phyloP scores from a whole-genome alignment of 2,329 filamentous ascomycete species.

The Myriangium duriaei region DNA sequence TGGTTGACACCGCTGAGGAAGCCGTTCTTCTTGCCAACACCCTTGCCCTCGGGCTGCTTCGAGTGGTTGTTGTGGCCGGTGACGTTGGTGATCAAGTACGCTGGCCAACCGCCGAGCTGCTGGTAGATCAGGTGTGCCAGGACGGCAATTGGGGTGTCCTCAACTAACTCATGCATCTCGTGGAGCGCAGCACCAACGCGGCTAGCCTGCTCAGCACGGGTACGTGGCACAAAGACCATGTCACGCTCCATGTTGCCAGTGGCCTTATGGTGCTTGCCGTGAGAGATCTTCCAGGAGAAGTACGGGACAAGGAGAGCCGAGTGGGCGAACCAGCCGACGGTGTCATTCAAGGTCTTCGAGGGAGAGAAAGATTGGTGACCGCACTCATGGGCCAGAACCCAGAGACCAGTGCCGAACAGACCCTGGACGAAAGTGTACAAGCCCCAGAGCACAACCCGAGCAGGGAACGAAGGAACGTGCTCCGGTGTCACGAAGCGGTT shows the following conservation, averaged over 20 bases:
- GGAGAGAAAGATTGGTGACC: conserved; percentile 93
- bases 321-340: conserved; percentile 84
- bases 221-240: conserved; percentile 98
- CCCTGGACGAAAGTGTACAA: conserved; percentile 73
- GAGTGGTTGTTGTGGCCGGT: conserved; percentile 95
- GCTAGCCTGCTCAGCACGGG: conserved; percentile 65
- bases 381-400: conserved; percentile 96
- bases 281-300: conserved; percentile 99
- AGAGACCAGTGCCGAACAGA: conserved; percentile 83
- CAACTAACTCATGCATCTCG: conserved; percentile 76
- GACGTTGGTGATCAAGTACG: conserved; percentile 83
- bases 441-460: conserved; percentile 54
- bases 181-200: conserved; percentile 63
- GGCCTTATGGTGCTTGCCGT: conserved; percentile 99
- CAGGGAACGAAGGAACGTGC: conserved; percentile 56
- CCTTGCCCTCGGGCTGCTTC: conserved; percentile 82
- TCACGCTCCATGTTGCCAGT: conserved; percentile 95
- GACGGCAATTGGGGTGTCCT: conserved; percentile 86
- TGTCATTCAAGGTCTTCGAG: conserved; percentile 83
- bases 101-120: conserved; percentile 85
- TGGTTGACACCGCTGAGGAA: conserved; percentile 76
- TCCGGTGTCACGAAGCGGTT: conserved; percentile 83
- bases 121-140: conserved; percentile 62
- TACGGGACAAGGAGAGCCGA: conserved; percentile 85
- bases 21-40: conserved; percentile 84